Evolutionary conservation across 73 alveolate genomes (phyloP).

Genomic region (Paramecium biaurelia): DNA sequence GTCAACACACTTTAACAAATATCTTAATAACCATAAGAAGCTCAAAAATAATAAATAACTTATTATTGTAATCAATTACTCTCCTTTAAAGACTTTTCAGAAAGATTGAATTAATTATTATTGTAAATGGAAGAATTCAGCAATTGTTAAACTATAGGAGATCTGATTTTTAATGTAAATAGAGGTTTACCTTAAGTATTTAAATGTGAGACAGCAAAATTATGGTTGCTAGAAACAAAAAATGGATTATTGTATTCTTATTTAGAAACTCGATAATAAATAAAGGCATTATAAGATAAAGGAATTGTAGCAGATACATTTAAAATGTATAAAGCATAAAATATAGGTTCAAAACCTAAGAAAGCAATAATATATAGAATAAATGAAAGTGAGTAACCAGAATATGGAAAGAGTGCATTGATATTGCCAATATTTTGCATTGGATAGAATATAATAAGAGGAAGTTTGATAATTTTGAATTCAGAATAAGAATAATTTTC

Average conservation of each 20-base stretch:
- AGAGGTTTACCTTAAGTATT: background rate
- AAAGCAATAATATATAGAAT: conserved; percentile 4
- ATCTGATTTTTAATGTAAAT: background rate
- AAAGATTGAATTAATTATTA: conserved; percentile 11
- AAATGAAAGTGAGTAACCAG: background rate
- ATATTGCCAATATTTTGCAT: conserved; percentile 4
- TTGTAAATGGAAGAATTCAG: background rate
- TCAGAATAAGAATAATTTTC: conserved; percentile 53
- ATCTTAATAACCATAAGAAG: background rate
- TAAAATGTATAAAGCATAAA: background rate
- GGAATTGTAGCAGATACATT: conserved; percentile 22
- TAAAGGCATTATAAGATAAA: conserved; percentile 19
- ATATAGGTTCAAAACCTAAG: background rate
- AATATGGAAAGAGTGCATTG: conserved; percentile 15
- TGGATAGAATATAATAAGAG: conserved; percentile 25
- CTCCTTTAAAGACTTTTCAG: conserved; percentile 1
- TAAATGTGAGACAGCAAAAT: conserved; percentile 21
- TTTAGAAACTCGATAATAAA: conserved; percentile 1
- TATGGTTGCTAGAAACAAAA: background rate
- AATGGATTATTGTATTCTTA: conserved; percentile 26
- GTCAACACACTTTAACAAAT: background rate
- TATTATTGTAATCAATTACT: background rate
- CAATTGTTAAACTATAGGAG: background rate
- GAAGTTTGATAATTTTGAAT: background rate
- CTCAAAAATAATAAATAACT: background rate